Evolutionary conservation across 2,329 filamentous ascomycete species (phyloP).

Genomic region (Anthostomella pinea): DNA sequence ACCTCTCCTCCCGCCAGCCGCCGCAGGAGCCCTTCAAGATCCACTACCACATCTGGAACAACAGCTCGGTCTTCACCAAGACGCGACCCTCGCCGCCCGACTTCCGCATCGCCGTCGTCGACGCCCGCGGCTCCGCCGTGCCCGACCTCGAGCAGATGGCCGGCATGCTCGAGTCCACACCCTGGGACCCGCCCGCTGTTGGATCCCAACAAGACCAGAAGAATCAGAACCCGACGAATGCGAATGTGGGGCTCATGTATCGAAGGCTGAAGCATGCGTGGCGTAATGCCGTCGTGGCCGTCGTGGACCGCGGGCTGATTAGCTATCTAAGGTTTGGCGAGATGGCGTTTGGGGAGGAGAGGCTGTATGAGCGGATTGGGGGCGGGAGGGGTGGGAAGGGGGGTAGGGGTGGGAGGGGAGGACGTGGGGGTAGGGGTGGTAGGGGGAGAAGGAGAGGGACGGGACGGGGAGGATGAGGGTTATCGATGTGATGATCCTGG

Average conservation of each 20-base stretch:
- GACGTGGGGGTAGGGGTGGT: slow-evolving; percentile 18
- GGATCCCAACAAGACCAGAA: too few species aligned
- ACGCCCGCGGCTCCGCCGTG: slow-evolving; percentile 67
- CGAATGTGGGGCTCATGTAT: slow-evolving; percentile 54
- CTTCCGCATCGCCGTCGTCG: slow-evolving; percentile 79
- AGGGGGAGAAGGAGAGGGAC: slow-evolving; percentile 19
- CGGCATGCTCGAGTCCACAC: slow-evolving; percentile 69
- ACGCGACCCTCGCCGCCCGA: slow-evolving; percentile 74
- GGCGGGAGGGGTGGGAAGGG: slow-evolving; percentile 24
- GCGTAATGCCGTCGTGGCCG: slow-evolving; percentile 78
- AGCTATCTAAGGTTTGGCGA: slow-evolving; percentile 84
- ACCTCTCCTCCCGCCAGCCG: slow-evolving; percentile 14
- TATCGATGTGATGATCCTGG: background rate
- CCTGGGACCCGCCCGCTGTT: slow-evolving; percentile 67
- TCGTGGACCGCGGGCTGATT: slow-evolving; percentile 86
- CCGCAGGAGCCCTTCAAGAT: slow-evolving; percentile 62
- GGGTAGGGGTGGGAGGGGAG: slow-evolving; percentile 16
- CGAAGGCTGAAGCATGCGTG: slow-evolving; percentile 79
- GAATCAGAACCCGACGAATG: slow-evolving; percentile 44
- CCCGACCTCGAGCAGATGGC: slow-evolving; percentile 72
- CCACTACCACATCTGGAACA: slow-evolving; percentile 81
- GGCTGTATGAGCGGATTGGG: slow-evolving; percentile 61
- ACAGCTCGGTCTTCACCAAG: slow-evolving; percentile 68
- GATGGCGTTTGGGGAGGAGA: slow-evolving; percentile 74
- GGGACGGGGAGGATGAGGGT: slow-evolving; percentile 14